Base-by-base conservation (phyloP, 106 monocot genomes). In the Chionographis japonica region DNA sequence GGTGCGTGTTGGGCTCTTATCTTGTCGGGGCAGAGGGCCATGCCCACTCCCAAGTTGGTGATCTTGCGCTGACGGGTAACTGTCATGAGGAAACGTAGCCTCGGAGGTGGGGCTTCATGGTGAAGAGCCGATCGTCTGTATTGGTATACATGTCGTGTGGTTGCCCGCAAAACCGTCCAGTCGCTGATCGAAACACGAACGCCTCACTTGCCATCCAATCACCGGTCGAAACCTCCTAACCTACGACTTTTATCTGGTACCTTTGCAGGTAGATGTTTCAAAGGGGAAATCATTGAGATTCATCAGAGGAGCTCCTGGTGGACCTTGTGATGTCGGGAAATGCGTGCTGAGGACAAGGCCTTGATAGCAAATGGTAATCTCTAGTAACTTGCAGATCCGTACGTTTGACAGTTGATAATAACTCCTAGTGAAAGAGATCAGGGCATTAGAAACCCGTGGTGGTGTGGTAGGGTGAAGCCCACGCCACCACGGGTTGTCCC, bases 1-100 rank as follows among this genome's bases (percentile, higher is more conserved):
- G 67, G 78, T 78, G 78, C 10, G 71, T 35, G 72, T 67, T 63
- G 46, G 46, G 72, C 72, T 64, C 58, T 63, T 72, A 72, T 78
- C 66, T 58, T 72, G 66, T 78, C 40, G 60, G 16, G 78, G 57
- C 27, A 27, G 27, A 27, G 52, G 53, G 50, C 58, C 63, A 65
- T 16, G 17, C 20, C 64, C 50, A 72, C 53, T 69, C 27, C 40
- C 54, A 66, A 50, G 51, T 66, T 63, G 65, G 16, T 70, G 57
- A 59, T 51, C 16, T 64, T 64, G 39, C 65, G 60, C 36, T 72
- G 51, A 67, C 27, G 39, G 18, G 58, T 50, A 65, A 67, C 27
- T 42, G 55, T 66, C 54, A 63, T 4, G 52, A 20, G 1, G 41
- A 63, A 57, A 52, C 63, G 37, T 72, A 37, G 20, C 40, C 40